Evolutionary conservation across 768 basidiomycete species (phyloP), one percentile per base, ranked within the genome.

Genomic region (Trametes elegans): DNA sequence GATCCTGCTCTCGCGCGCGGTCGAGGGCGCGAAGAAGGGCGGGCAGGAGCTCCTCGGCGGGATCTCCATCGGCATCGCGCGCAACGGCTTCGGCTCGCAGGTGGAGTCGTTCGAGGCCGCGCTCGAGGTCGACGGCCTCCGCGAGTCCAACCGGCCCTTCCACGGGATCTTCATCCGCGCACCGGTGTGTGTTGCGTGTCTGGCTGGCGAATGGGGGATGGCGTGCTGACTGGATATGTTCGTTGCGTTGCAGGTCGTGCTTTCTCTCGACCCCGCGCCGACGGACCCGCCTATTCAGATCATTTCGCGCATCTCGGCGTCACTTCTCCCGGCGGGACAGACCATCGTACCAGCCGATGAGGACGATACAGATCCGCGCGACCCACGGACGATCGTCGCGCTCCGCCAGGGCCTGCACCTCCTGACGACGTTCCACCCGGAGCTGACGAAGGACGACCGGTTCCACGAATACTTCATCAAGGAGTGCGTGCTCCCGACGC

Each of bases 1-100:
- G 35, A 97, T 98, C 49, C 75, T 98, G 18, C 80, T 98, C 41
- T 81, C 93, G 2, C 78, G 86, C 59, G 72, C 77, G 11, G 81
- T 92, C 3, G 82, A 86, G 39, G 87, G 88, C 39, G 81, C 85
- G 3, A 93, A 93, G 74, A 86, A 84, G 64, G 90, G 89, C 27
- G 93, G 93, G 1, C 93, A 96, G 68, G 90, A 94, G 62, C 77
- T 94, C 13, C 72, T 96, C 10, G 85, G 85, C 27, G 93, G 87
- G 7, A 81, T 97, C 64, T 82, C 85, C 4, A 78, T 96, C 58
- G 83, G 81, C 5, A 85, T 94, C 28, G 85, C 82, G 49, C 80
- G 95, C 58, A 98, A 98, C 63, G 90, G 93, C 4, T 98, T 90
- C 83, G 95, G 95, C n/a, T 83, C 90, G 4, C 68, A 97, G 87